Evolutionary conservation across 2,329 filamentous ascomycete species (phyloP), one percentile per base, ranked within the genome.

Genomic region (Colletotrichum sp.): DNA sequence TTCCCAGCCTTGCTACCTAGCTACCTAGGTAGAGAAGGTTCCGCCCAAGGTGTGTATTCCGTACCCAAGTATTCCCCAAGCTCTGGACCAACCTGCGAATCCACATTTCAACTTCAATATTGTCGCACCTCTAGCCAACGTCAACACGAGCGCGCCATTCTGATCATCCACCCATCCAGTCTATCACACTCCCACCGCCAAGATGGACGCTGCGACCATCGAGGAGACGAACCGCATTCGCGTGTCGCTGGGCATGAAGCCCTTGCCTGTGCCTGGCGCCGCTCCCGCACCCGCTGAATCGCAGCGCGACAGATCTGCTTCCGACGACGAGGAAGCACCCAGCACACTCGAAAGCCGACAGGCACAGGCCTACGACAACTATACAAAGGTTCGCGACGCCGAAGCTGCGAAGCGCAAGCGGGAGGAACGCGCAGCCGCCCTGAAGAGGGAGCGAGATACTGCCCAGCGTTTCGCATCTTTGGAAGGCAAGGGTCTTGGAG

Each of bases 211-310:
- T 78, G 91, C 94, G 58, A 93, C 94, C 33, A 96, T 98, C 81
- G 94, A 97, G 84, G 95, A 98, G 88, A 95, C 95, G 77, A 98
- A 98, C 86, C 94, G 96, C 81, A 93, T 98, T 80, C 95, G 96
- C 79, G 89, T 93, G 79, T 95, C 95, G 64, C 91, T 98, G 86
- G 96, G 96, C 80, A 92, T 98, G 87, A 95, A 96, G 81, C 96
- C 95, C 31, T 87, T 98, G 80, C 95, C 95, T 29, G 94, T 97
- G 13, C 94, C 96, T 31, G 94, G 94, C 77, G 89, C 88, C 72
- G 87, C 57, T 13, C 31, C 43, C 43, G 43, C 86, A 69, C 81
- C 81, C 59, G 79, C 80, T 72, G 80, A 81, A 80, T 74, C 83
- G 86, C 68, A 82, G 83, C 75, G 77, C 82, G 74, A 78, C 80